Percentiles rank a stretch among this genome's conserved stretches.
Evolutionary conservation across 2,329 filamentous ascomycete genomes (phyloP).

Genomic region (Cucurbitaria berberidis): DNA sequence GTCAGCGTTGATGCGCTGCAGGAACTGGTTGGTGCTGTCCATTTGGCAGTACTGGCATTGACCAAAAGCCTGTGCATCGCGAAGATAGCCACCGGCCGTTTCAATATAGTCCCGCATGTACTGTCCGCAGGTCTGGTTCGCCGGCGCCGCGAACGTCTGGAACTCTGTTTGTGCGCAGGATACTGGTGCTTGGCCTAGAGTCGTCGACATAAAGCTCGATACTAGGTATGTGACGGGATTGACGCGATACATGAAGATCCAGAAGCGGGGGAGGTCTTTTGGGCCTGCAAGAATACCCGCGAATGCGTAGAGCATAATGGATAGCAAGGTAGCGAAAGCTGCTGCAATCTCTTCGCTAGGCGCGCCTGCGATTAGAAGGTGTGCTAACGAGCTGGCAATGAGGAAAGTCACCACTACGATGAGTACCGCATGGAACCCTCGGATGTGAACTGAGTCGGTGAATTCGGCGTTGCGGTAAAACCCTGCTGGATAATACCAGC

Average conservation of each 20-base stretch:
- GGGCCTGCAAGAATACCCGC: slow-evolving; percentile 67
- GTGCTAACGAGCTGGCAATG: slow-evolving; percentile 70
- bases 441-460: slow-evolving; percentile 62
- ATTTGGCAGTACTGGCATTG: slow-evolving; percentile 59
- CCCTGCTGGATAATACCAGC: slow-evolving; percentile 69
- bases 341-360: slow-evolving; percentile 72
- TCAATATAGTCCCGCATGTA: slow-evolving; percentile 55
- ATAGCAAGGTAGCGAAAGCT: slow-evolving; percentile 66
- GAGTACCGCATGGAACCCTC: slow-evolving; percentile 71
- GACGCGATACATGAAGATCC: slow-evolving; percentile 78
- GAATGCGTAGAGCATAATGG: slow-evolving; percentile 53
- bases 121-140: slow-evolving; percentile 47
- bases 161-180: slow-evolving; percentile 55
- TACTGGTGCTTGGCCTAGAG: slow-evolving; percentile 56
- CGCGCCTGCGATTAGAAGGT: slow-evolving; percentile 74
- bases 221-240: slow-evolving; percentile 72
- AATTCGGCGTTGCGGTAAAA: slow-evolving; percentile 71
- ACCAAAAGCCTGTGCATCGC: slow-evolving; percentile 48
- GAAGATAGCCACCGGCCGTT: slow-evolving; percentile 50
- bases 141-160: slow-evolving; percentile 47
- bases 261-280: slow-evolving; percentile 68
- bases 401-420: slow-evolving; percentile 66
- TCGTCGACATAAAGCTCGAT: slow-evolving; percentile 62
- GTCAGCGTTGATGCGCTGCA: slow-evolving; percentile 49
- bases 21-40: slow-evolving; percentile 55